A percentile compares a stretch with the other conserved stretches of the same genome.
Evolutionary conservation across 192 early-diverging fungal species (phyloP).

Genomic region (Gigaspora rosea): DNA sequence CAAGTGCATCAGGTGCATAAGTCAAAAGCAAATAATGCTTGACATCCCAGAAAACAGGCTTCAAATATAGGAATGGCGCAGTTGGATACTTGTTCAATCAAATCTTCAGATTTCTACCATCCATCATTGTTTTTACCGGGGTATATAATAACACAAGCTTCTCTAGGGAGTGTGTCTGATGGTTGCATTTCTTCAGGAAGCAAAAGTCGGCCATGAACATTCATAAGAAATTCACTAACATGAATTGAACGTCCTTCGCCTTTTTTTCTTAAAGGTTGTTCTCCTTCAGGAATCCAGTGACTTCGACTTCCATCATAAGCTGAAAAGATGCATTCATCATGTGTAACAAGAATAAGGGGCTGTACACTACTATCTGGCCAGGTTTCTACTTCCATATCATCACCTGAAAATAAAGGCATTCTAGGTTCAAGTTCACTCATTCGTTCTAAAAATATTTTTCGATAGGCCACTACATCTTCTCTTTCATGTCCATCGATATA

Average conservation of each 20-base stretch:
- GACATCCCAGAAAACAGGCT: too few species aligned
- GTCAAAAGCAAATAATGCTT: conserved; percentile 14
- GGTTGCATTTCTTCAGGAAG: conserved; percentile 10
- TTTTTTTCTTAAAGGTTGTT: too few species aligned
- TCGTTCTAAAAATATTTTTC: background rate
- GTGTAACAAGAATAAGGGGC: too few species aligned
- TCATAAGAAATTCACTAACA: background rate
- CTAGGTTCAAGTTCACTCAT: background rate
- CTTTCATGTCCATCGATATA: too few species aligned
- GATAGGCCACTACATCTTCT: background rate
- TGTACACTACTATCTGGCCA: too few species aligned
- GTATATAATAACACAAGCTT: background rate
- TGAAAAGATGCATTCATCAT: too few species aligned
- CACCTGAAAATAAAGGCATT: background rate
- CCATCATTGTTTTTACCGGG: conserved; percentile 10
- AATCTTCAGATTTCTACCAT: background rate
- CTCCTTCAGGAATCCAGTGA: too few species aligned
- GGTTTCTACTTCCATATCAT: too few species aligned
- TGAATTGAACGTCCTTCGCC: too few species aligned
- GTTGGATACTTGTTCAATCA: background rate
- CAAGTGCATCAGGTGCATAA: conserved; percentile 8
- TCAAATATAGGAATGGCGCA: too few species aligned
- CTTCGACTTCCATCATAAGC: too few species aligned
- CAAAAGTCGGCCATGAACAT: background rate
- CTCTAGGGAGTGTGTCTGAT: background rate